Base-by-base conservation (phyloP, 2,329 filamentous ascomycete species). In the Phialophora verrucosa region DNA sequence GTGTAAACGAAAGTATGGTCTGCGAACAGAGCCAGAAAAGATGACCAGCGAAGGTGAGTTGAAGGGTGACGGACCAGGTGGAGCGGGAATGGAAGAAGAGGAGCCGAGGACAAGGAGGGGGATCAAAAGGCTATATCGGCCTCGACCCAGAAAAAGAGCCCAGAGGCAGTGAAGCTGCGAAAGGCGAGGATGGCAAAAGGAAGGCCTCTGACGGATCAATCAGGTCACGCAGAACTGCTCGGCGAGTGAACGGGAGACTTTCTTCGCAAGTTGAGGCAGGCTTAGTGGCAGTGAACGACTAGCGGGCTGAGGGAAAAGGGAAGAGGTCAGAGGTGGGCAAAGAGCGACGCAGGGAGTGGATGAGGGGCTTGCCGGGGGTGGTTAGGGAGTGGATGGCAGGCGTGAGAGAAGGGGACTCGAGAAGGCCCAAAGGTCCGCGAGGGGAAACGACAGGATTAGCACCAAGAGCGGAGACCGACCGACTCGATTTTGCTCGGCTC, bases 21-120 rank as follows among this genome's bases (percentile, higher is more conserved):
- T 73, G 71, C 70, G 69, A 72, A 71, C 70, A 73, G 71, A 69
- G 53, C 70, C 70, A 68, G 64, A 64, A 70, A 63, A 68, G 59
- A 44, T 66, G 32, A 35, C 27, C 55, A 51, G 56, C 53, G 50
- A 64, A 55, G 47, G 35, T 65, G 69, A 71, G 69, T 62, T 68
- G 70, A 67, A 53, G 70, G 62, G 60, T 64, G 61, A 47, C 49
- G 60, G 53, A 32, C 32, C 50, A 62, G 68, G 70, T 66, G 65
- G 70, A 70, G 70, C 56, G 60, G 64, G 32, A 68, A 64, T 66
- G 66, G 68, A 70, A 66, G 62, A 62, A 61, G 59, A 49, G 35
- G 63, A 69, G 60, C 66, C 62, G 66, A 68, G 63, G 68, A 62
- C 54, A 35, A 53, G 61, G 61, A 59, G 58, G 58, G 66, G 70